Conservation (phyloP, 257 asterid genomes). For the Fraxinus americana region DNA sequence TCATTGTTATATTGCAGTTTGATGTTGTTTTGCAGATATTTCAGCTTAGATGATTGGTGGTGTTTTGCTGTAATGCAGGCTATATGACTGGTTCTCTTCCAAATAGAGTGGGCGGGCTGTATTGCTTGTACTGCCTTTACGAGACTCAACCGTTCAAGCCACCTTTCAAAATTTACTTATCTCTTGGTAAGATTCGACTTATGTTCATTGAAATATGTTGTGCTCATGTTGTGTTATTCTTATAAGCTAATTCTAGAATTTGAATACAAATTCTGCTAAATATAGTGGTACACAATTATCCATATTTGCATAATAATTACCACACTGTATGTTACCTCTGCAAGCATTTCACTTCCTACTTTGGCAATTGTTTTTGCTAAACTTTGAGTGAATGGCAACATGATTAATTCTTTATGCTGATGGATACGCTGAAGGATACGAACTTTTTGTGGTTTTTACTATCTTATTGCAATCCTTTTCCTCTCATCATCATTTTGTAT, state of each 20-base stretch:
- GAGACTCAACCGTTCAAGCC: slow-evolving; percentile 89
- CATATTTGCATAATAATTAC: not conserved
- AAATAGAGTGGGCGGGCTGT: slow-evolving; percentile 75
- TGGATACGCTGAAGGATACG: too few relatives aligned
- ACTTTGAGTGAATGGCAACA: slow-evolving; percentile 4
- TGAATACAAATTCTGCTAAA: slow-evolving; percentile 17
- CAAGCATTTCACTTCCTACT: slow-evolving; percentile 6
- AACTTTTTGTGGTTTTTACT: not conserved
- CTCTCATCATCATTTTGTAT: not conserved
- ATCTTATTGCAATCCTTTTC: not conserved
- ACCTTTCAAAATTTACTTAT: slow-evolving; percentile 71
- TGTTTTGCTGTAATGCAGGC: slow-evolving; percentile 44
- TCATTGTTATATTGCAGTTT: slow-evolving; percentile 29
- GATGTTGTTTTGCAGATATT: not conserved
- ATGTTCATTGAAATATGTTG: slow-evolving; percentile 7
- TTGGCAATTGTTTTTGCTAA: slow-evolving; percentile 7
- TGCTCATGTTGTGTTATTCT: not conserved
- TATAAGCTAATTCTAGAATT: slow-evolving; percentile 14
- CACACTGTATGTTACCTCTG: not conserved
- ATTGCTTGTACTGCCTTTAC: slow-evolving; percentile 74
- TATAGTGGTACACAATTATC: not conserved
- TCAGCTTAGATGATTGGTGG: not conserved
- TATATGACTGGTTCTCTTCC: slow-evolving; percentile 57
- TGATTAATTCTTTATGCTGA: not conserved
- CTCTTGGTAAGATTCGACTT: slow-evolving; percentile 50